Percentiles rank a stretch among this genome's conserved stretches.
Conservation (phyloP, 169 alveolate species). For the Cryptosporidium sp. region DNA sequence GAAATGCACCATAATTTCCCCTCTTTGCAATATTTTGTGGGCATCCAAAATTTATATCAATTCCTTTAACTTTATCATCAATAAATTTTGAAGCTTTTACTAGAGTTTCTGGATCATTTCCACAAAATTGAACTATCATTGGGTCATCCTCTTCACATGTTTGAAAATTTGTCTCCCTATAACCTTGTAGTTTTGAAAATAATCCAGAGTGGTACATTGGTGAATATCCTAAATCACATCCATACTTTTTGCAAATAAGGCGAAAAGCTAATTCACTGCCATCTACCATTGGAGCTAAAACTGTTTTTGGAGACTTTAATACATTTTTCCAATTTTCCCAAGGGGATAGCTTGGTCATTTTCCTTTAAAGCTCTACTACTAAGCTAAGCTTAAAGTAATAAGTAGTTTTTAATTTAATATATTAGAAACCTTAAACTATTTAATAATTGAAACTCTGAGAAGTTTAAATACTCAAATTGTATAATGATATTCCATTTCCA, state of each 20-base stretch:
- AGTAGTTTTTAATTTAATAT: not conserved
- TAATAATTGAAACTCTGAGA: not conserved
- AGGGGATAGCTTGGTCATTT: conserved; percentile 14
- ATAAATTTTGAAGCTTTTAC: conserved; percentile 87
- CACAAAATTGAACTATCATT: conserved; percentile 91
- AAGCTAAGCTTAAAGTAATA: not conserved
- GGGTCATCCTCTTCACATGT: conserved; percentile 80
- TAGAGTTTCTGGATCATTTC: conserved; percentile 88
- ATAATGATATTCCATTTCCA: not conserved
- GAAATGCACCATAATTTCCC: conserved; percentile 93
- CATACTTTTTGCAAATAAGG: conserved; percentile 88
- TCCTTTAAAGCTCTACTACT: not conserved
- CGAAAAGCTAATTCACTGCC: conserved; percentile 85
- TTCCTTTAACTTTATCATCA: conserved; percentile 90
- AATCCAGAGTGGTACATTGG: conserved; percentile 92
- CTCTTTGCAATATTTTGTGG: conserved; percentile 94
- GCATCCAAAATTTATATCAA: conserved; percentile 93
- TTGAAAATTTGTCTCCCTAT: conserved; percentile 77
- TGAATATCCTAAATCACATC: conserved; percentile 89
- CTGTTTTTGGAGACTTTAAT: conserved; percentile 81
- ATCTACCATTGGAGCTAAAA: conserved; percentile 88
- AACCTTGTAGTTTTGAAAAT: conserved; percentile 78
- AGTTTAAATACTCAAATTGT: not conserved
- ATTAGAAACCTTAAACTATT: no score
- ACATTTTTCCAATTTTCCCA: conserved; percentile 73